These are phyloP conservation scores for Didymella arachidicola DNA, from an alignment of 2,329 filamentous ascomycete genomes.

Conservation along the genomic window DNA sequence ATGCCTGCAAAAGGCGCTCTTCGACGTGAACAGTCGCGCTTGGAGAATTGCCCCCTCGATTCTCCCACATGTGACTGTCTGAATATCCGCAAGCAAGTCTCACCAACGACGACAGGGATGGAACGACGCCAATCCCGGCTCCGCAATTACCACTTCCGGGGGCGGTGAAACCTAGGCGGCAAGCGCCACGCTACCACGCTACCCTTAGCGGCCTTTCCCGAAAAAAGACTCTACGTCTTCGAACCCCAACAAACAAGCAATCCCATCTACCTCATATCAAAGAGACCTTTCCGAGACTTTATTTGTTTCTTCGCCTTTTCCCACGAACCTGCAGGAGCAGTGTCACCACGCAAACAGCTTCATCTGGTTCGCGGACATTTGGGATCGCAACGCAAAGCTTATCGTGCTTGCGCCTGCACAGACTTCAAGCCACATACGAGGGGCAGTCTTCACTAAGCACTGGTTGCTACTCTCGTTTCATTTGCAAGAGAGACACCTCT, in stretches of 20 bases:
- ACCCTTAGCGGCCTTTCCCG: constrained; percentile 11
- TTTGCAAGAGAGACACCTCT: constrained; percentile 12
- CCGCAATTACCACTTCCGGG: constrained; percentile 2
- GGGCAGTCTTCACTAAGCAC: constrained; percentile 17
- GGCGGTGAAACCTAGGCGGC: constrained; percentile 10
- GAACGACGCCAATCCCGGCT: neutral
- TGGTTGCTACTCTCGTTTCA: constrained; percentile 19
- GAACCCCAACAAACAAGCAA: constrained; percentile 17
- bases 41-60: too few relatives aligned
- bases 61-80: neutral
- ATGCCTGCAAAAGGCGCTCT: neutral
- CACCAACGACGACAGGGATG: neutral
- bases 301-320: constrained; percentile 3
- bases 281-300: constrained; percentile 8
- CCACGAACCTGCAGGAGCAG: constrained; percentile 7
- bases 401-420: constrained; percentile 28
- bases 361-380: constrained; percentile 9
- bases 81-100: neutral
- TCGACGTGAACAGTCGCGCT: neutral
- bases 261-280: constrained; percentile 8
- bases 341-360: constrained; percentile 7
- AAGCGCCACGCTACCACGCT: constrained; percentile 5
- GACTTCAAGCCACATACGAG: constrained; percentile 21
- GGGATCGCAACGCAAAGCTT: constrained; percentile 19
- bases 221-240: constrained; percentile 21